Conservation (phyloP, 148 eudicot genomes). For the Salicornia ramosissima region DNA sequence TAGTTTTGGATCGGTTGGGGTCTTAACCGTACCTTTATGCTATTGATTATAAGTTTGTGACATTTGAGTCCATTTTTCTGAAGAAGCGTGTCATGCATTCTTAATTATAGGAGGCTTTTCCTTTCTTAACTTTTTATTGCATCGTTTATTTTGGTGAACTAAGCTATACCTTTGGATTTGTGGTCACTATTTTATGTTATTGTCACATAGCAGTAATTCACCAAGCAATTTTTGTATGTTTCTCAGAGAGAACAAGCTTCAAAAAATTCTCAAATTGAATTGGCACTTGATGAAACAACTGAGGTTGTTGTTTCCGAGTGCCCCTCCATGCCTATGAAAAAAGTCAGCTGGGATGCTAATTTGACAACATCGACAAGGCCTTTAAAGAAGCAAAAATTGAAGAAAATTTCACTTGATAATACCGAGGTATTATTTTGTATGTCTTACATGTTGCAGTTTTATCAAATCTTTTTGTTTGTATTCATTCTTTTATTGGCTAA, state of each 20-base stretch:
- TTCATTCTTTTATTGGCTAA: no score
- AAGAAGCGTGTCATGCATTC: not conserved
- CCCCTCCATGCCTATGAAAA: constrained; percentile 20
- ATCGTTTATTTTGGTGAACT: not conserved
- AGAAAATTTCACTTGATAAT: not conserved
- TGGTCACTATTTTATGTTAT: not conserved
- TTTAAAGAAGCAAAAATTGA: constrained; percentile 17
- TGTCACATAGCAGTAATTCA: not conserved
- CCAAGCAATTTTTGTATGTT: not conserved
- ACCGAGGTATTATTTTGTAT: constrained; percentile 20
- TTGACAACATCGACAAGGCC: constrained; percentile 18
- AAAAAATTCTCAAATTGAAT: constrained; percentile 6
- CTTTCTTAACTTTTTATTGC: not conserved
- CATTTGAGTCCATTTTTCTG: not conserved
- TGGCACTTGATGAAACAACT: constrained; percentile 2
- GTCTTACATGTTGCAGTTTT: not conserved
- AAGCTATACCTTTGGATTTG: not conserved
- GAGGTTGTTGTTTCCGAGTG: constrained; percentile 10
- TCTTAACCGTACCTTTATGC: not conserved
- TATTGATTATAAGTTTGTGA: not conserved
- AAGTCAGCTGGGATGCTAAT: constrained; percentile 27
- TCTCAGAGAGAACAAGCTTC: constrained; percentile 16
- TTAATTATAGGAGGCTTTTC: not conserved
- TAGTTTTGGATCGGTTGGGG: no score
- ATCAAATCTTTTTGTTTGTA: no score